These are phyloP conservation scores for Gnomoniopsis sp. DNA, from an alignment of 2,329 filamentous ascomycete genomes.

Conservation along the genomic window DNA sequence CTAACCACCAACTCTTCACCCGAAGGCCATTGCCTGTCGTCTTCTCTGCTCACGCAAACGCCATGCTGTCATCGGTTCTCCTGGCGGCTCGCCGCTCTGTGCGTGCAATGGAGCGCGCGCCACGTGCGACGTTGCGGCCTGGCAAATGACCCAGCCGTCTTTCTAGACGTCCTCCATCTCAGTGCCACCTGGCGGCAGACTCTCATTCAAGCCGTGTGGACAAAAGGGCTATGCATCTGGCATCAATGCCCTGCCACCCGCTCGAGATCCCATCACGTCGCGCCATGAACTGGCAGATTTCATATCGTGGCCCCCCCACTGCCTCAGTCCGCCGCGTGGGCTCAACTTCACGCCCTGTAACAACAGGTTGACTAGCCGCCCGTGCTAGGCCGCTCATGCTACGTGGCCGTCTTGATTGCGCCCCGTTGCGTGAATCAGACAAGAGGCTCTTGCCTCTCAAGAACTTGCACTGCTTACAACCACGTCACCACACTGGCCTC, in stretches of 20 bases:
- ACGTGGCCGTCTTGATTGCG: background rate
- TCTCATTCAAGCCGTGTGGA: background rate
- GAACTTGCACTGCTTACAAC: no score
- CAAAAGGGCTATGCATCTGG: background rate
- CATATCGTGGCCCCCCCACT: background rate
- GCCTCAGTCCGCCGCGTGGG: background rate
- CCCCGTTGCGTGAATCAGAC: background rate
- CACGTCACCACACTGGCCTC: no score
- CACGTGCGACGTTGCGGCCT: slow-evolving; percentile 7
- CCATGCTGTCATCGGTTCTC: no score
- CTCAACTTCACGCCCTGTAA: background rate
- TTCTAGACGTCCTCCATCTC: no score
- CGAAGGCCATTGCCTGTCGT: slow-evolving; percentile 7
- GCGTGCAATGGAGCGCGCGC: slow-evolving; percentile 7
- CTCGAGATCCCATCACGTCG: background rate
- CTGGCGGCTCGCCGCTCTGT: background rate
- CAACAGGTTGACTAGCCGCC: background rate
- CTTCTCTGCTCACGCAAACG: background rate
- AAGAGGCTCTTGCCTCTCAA: background rate
- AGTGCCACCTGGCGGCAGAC: no score
- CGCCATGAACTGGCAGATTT: background rate
- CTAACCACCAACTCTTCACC: background rate
- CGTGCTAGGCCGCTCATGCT: background rate
- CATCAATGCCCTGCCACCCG: background rate
- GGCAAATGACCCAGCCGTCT: background rate